A percentile compares a stretch with the other conserved stretches of the same genome.
These are phyloP conservation scores for Schizophyllum amplum DNA, from an alignment of 1,284 basidiomycete genomes.

Conservation along the genomic window DNA sequence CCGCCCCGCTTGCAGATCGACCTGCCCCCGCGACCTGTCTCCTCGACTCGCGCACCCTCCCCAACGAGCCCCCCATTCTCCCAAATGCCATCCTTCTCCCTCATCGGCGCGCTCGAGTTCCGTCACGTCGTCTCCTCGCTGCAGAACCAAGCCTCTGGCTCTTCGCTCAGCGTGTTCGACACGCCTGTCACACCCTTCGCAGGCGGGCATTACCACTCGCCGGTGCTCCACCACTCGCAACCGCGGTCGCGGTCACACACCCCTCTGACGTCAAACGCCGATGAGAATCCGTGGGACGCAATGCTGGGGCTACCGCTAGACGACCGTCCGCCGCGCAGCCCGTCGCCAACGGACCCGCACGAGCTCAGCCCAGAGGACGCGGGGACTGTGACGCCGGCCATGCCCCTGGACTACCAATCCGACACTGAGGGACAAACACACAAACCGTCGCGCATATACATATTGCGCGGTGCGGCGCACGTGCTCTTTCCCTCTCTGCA, in stretches of 20 bases:
- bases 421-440: slow-evolving; percentile 37
- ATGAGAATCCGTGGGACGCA: slow-evolving; percentile 41
- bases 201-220: slow-evolving; percentile 61
- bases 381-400: slow-evolving; percentile 16
- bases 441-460: slow-evolving; percentile 29
- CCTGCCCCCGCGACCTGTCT: slow-evolving; percentile 25
- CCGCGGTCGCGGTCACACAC: slow-evolving; percentile 29
- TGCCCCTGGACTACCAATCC: slow-evolving; percentile 28
- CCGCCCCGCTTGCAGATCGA: slow-evolving; percentile 33
- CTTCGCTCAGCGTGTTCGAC: slow-evolving; percentile 57
- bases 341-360: neutral
- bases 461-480: slow-evolving; percentile 20
- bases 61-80: slow-evolving; percentile 26
- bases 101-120: slow-evolving; percentile 92
- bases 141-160: slow-evolving; percentile 50
- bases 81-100: slow-evolving; percentile 77
- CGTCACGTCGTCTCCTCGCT: slow-evolving; percentile 82
- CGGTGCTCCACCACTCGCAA: slow-evolving; percentile 15
- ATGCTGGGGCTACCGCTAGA: slow-evolving; percentile 40
- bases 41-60: slow-evolving; percentile 32
- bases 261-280: slow-evolving; percentile 17
- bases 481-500: slow-evolving; percentile 86
- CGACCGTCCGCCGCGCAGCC: slow-evolving; percentile 27
- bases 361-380: slow-evolving; percentile 13
- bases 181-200: slow-evolving; percentile 62